Evolutionary conservation across 805 yeast species (phyloP), one percentile per base, ranked within the genome.

Genomic region (Yarrowia sp.): DNA sequence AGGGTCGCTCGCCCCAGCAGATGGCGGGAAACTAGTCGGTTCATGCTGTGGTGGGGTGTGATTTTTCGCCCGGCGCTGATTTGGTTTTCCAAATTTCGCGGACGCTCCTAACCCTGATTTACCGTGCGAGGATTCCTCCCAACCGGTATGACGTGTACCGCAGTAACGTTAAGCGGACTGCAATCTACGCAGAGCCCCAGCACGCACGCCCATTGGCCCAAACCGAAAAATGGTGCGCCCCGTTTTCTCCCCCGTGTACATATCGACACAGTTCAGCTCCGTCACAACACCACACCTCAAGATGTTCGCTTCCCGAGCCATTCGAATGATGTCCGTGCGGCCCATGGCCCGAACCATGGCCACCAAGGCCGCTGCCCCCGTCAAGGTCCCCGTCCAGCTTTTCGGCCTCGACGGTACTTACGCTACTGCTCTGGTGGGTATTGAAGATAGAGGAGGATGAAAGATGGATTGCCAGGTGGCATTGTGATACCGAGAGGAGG

Each of bases 401-500:
- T 93, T 83, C 72, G 98, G 98, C 67, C 79, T 93, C 69, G 97
- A 92, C 69, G 99, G 98, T 73, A 91, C 98, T 67, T 93, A 93
- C 77, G 99, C 98, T 69, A 83, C 90, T 63, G 97, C 99, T 55
- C 83, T 94, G 70, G 61, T 55, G 47, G 47, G 61, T 51, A 51
- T 68, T 67, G 38, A 22, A 38, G 7, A 12, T 14, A 13, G n/a
- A 21, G 31, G 33, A 10, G 9, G 16, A 27, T 27, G n/a, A n/a
- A n/a, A n/a, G n/a, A n/a, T n/a, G n/a, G n/a, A n/a, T n/a, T n/a
- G n/a, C n/a, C n/a, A n/a, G n/a, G n/a, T n/a, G n/a, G n/a, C n/a
- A n/a, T n/a, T n/a, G n/a, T n/a, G n/a, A n/a, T n/a, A n/a, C n/a
- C n/a, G n/a, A 27, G 29, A 27, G 29, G 29, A 12, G 29, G 29